These are phyloP conservation scores for Aspergillus sp. DNA, from an alignment of 2,329 filamentous ascomycete genomes.

Conservation along the genomic window DNA sequence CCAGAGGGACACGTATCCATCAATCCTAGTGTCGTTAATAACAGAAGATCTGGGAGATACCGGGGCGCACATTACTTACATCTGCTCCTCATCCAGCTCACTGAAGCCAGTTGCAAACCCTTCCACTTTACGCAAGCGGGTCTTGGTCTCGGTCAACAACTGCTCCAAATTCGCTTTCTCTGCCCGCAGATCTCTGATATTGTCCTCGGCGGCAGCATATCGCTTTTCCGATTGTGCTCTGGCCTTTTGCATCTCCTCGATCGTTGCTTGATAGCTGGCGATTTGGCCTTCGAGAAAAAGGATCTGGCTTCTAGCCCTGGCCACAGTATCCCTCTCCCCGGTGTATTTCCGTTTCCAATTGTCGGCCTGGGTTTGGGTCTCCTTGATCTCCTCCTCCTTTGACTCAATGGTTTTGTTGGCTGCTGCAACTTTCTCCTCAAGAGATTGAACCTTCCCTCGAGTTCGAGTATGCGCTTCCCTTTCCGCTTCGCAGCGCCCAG, in stretches of 20 bases:
- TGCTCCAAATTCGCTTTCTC: neutral
- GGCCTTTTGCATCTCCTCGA: conserved; percentile 1
- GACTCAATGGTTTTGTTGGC: neutral
- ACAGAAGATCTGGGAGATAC: neutral
- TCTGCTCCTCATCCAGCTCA: neutral
- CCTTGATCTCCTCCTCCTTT: neutral
- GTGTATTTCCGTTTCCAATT: neutral
- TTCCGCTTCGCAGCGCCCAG: conserved; percentile 1
- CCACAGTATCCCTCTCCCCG: neutral
- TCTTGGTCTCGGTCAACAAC: too few relatives aligned
- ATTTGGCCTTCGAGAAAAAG: too few relatives aligned
- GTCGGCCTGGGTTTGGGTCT: neutral
- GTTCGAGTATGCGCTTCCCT: neutral
- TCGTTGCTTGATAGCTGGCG: neutral
- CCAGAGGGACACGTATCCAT: neutral
- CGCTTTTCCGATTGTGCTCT: neutral
- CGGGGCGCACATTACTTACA: neutral
- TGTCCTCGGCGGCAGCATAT: neutral
- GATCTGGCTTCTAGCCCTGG: neutral
- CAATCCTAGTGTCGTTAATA: neutral
- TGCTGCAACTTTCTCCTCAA: neutral
- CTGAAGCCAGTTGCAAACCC: neutral
- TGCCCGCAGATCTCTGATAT: neutral
- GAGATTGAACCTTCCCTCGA: neutral
- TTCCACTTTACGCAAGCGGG: neutral